A percentile compares a stretch with the other conserved stretches of the same genome.
phyloP scores from a whole-genome alignment of 1,284 basidiomycete species.

The Ganoderma sinense region DNA sequence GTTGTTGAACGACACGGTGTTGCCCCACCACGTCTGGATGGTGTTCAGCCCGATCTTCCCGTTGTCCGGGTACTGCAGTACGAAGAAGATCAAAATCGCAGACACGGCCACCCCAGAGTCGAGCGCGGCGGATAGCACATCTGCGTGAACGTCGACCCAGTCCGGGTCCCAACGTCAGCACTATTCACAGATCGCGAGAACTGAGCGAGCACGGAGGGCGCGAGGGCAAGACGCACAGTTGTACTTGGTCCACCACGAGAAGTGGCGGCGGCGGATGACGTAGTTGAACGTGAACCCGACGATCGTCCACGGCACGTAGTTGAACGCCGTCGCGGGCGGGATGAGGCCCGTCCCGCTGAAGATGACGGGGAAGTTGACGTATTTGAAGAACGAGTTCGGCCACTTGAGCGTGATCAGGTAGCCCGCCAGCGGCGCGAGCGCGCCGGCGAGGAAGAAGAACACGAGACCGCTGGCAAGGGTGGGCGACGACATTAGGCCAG shows the following conservation, averaged over 20 bases:
- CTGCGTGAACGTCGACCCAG: constrained; percentile 29
- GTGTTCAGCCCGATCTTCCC: constrained; percentile 64
- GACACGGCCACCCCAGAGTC: constrained; percentile 68
- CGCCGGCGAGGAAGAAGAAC: constrained; percentile 68
- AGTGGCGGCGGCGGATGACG: constrained; percentile 55
- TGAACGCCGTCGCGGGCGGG: constrained; percentile 56
- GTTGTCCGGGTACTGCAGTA: constrained; percentile 68
- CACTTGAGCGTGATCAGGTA: constrained; percentile 49
- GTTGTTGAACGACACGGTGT: constrained; percentile 56
- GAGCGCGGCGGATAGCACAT: constrained; percentile 65
- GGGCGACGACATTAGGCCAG: no score
- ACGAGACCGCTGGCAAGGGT: constrained; percentile 46
- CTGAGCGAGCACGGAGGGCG: not conserved
- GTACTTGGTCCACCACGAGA: constrained; percentile 65
- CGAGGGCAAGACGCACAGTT: constrained; percentile 39
- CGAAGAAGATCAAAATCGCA: constrained; percentile 71
- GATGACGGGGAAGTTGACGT: constrained; percentile 61
- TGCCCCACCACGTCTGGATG: constrained; percentile 78
- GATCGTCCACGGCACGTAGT: constrained; percentile 58
- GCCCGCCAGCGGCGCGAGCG: constrained; percentile 50
- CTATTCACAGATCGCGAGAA: not conserved
- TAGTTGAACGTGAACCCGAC: constrained; percentile 65
- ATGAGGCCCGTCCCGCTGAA: constrained; percentile 60
- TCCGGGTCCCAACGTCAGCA: not conserved
- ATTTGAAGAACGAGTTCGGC: constrained; percentile 53